Evolutionary conservation across 2,329 filamentous ascomycete species (phyloP).

Genomic region (Pseudogymnoascus sp.): DNA sequence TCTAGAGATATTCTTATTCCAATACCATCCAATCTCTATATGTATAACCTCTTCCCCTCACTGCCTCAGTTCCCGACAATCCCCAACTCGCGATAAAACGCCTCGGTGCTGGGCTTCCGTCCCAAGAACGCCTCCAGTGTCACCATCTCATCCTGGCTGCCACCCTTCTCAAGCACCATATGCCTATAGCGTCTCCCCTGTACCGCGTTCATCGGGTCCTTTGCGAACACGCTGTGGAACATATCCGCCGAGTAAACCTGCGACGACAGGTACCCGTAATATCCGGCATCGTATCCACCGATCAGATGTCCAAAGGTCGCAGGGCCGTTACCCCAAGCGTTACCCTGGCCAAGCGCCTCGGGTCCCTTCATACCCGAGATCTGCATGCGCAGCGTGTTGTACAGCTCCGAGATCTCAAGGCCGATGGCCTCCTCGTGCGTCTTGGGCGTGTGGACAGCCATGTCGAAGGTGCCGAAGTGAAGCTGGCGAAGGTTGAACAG

Average conservation of each 20-base stretch:
- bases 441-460: conserved; percentile 66
- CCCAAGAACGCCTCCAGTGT: conserved; percentile 72
- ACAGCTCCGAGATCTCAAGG: conserved; percentile 56
- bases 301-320: conserved; percentile 77
- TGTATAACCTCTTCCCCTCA: not conserved
- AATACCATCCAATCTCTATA: not conserved
- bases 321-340: conserved; percentile 66
- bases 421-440: conserved; percentile 61
- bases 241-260: conserved; percentile 80
- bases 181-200: conserved; percentile 71
- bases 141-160: conserved; percentile 72
- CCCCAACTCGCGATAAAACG: conserved; percentile 74
- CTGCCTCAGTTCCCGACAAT: conserved; percentile 19
- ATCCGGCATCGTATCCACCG: conserved; percentile 77
- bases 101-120: conserved; percentile 65
- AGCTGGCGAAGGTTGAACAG: conserved; percentile 72
- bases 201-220: conserved; percentile 66
- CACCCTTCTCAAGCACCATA: conserved; percentile 69
- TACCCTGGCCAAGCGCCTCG: conserved; percentile 54
- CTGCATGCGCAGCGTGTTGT: conserved; percentile 64
- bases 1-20: not conserved
- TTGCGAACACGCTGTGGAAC: conserved; percentile 74
- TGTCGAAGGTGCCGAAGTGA: conserved; percentile 76
- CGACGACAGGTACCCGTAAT: conserved; percentile 68
- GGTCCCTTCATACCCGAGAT: conserved; percentile 69